phyloP scores from a whole-genome alignment of 495 filamentous ascomycete genomes.

The Copromyces sp. region DNA sequence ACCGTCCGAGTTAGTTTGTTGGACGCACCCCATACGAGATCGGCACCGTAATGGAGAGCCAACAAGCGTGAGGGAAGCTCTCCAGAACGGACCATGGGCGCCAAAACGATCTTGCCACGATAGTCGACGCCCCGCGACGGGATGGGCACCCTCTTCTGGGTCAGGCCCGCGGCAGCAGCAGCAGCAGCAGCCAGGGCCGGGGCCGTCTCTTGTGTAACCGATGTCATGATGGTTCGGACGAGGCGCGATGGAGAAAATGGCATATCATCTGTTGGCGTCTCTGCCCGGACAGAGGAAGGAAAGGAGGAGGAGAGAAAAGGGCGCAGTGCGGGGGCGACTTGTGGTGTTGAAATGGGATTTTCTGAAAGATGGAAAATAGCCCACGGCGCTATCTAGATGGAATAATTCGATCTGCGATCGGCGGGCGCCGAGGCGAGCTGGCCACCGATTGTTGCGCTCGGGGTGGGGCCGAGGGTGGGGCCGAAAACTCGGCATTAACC shows the following conservation, averaged over 20 bases:
- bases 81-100: slow-evolving; percentile 94
- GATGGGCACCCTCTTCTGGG: slow-evolving; percentile 59
- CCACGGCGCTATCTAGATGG: not conserved
- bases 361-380: not conserved
- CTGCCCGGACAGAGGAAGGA: not conserved
- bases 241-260: not conserved
- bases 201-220: not conserved
- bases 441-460: not conserved
- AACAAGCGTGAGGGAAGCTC: slow-evolving; percentile 83
- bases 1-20: not conserved
- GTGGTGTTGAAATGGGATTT: not conserved
- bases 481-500: not conserved
- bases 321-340: not conserved
- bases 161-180: not conserved
- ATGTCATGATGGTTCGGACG: not conserved
- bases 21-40: slow-evolving; percentile 79
- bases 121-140: slow-evolving; percentile 86
- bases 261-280: not conserved
- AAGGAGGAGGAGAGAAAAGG: not conserved
- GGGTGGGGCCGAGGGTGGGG: not conserved
- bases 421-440: not conserved
- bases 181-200: not conserved
- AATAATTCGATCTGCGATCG: not conserved
- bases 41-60: slow-evolving; percentile 87
- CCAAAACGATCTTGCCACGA: slow-evolving; percentile 83